Evolutionary conservation across 805 yeast genomes (phyloP), one percentile per base, ranked within the genome.

Genomic region (Pichia thaimueangensis): DNA sequence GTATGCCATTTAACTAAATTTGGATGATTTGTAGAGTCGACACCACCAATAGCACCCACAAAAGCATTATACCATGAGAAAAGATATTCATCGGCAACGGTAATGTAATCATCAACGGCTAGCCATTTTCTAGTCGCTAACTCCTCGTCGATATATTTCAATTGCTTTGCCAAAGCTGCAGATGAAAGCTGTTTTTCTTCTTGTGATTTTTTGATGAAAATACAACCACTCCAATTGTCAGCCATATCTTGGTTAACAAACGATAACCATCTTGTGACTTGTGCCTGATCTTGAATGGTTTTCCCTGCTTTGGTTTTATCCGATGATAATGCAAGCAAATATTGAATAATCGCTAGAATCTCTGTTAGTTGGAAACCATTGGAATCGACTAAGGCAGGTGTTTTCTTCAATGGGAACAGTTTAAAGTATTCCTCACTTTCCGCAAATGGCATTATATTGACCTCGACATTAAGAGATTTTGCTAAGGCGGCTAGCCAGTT

Each of bases 181-280:
- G 6, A 6, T 12, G 29, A 13, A 12, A n/a, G 6, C 13, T 15
- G 11, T 11, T 10, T 29, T 11, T 19, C 32, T 36, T 40, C 41
- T 8, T 21, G 33, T 21, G 30, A 27, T 16, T 29, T 20, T n/a
- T n/a, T 25, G 16, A 24, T 10, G 7, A n/a, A 13, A 82, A 11
- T n/a, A 25, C 11, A 6, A 12, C 13, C 6, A 2, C n/a, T n/a
- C 29, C 29, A 25, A 8, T 13, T 5, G 13, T 3, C 13, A 2
- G 12, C 9, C 11, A 25, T 51, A 56, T 89, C 95, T 53, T 73
- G 56, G 73, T 80, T 85, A 60, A 78, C 67, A 51, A 83, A 66
- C 2, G 95, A 83, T 60, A 80, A 55, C 95, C 95, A 88, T 66
- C 70, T 77, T 53, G 86, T 60, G 56, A 85, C 69, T 54, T 63